These are phyloP conservation scores for Periconia macrospinosa DNA, from an alignment of 2,329 filamentous ascomycete species.

Conservation along the genomic window DNA sequence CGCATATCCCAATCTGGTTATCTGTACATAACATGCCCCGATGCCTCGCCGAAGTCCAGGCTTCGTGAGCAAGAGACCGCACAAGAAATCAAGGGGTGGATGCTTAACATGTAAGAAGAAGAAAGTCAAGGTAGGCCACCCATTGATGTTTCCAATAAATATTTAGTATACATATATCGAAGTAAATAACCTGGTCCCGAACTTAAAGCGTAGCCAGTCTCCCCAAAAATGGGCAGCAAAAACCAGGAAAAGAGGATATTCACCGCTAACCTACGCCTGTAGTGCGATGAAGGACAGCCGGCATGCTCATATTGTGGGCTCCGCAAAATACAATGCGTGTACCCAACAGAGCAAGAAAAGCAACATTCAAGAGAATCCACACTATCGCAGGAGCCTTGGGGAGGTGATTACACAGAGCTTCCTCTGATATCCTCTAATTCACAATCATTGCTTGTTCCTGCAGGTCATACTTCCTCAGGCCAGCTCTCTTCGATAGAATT, in stretches of 20 bases:
- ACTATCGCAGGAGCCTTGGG: not conserved
- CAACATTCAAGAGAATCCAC: constrained; percentile 1
- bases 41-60: constrained; percentile 31
- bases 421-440: not conserved
- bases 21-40: not conserved
- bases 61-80: constrained; percentile 36
- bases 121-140: constrained; percentile 31
- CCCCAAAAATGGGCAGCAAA: too few relatives aligned
- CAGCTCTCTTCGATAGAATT: constrained; percentile 21
- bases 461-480: constrained; percentile 21
- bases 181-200: too few relatives aligned
- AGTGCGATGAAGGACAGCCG: constrained; percentile 37
- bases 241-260: too few relatives aligned
- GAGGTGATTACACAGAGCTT: not conserved
- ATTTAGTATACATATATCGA: too few relatives aligned
- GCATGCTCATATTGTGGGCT: constrained; percentile 30
- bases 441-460: constrained; percentile 21
- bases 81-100: constrained; percentile 35
- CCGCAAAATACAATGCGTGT: constrained; percentile 28
- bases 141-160: too few relatives aligned
- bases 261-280: not conserved
- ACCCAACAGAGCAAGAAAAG: constrained; percentile 10
- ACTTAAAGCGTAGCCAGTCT: too few relatives aligned
- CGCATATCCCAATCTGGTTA: not conserved
- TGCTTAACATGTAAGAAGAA: constrained; percentile 37